Base-by-base conservation (phyloP, 495 filamentous ascomycete genomes). In the Aspergillus panamensis region DNA sequence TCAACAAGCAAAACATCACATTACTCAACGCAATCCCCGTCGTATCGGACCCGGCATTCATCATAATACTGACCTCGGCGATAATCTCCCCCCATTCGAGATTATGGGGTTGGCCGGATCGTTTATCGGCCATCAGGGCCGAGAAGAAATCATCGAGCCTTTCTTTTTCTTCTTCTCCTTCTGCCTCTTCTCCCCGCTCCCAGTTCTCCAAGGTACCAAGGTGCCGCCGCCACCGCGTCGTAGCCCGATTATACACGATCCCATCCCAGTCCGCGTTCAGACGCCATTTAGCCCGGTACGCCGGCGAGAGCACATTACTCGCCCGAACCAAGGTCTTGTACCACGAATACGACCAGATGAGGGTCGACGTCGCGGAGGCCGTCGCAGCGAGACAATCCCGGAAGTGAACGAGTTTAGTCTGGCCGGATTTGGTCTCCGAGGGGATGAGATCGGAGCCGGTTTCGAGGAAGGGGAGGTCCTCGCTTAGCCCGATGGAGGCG, bases 1-100 rank as follows among this genome's bases (percentile, higher is more conserved):
- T 79, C 32, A 85, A 57, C 0, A 88, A 71, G 33, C 74, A 68
- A 63, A 78, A 85, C 58, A 87, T 53, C 13, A 67, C 66, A 21
- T 76, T 77, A 10, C 62, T 66, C 47, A 84, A 55, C 0, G 76
- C 73, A n/a, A 78, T 75, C 0, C 77, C 78, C 1, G 81, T 82
- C 0, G 80, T 82, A 52, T 78, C 79, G 3, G 72, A 72, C 0
- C 82, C 82, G 9, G 79, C 82, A 39, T 81, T 78, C 63, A 84
- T 68, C 65, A 70, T 70, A 29, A 73, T 65, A 29, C 51, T 62
- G 7, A 62, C 45, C 51, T 70, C 69, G 1, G 69, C 62, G 8
- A 67, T 47, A 14, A 70, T 66, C 58, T 69, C 62, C 6, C 54
- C 59, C 57, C 42, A 64, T 61, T 66, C 60, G 9, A 68, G 57